phyloP scores from a whole-genome alignment of 495 filamentous ascomycete species.

The Hypoxylon intermedium region DNA sequence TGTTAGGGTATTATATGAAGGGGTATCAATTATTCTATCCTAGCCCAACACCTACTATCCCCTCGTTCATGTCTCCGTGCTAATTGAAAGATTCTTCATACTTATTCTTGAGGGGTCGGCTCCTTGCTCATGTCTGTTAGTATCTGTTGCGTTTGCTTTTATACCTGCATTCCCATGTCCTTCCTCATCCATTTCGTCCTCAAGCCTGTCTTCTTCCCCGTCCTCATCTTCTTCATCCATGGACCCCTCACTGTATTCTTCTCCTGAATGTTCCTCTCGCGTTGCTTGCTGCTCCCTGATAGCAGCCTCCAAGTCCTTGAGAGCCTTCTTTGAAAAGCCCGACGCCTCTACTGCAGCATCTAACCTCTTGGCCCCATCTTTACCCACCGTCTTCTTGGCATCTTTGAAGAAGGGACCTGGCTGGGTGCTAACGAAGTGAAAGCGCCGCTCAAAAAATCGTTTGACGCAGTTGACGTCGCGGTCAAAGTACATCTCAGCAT shows the following conservation, averaged over 20 bases:
- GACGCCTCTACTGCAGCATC: conserved; percentile 92
- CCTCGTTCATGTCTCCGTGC: conserved; percentile 22
- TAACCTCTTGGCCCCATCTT: conserved; percentile 69
- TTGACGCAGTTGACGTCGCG: conserved; percentile 95
- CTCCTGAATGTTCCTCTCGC: conserved; percentile 50
- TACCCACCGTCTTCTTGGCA: conserved; percentile 74
- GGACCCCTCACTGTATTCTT: conserved; percentile 45
- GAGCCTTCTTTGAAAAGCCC: conserved; percentile 95
- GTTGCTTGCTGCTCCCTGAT: conserved; percentile 68
- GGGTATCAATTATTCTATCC: conserved; percentile 24
- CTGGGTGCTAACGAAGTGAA: conserved; percentile 82
- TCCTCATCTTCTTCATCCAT: conserved; percentile 41
- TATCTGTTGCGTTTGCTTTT: conserved; percentile 17
- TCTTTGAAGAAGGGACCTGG: conserved; percentile 86
- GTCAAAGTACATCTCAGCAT: conserved; percentile 95
- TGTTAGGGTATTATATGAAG: conserved; percentile 2
- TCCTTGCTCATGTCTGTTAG: conserved; percentile 2
- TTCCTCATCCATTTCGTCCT: conserved; percentile 11
- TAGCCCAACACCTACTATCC: not conserved
- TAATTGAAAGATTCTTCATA: conserved; percentile 26
- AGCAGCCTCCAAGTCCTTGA: conserved; percentile 87
- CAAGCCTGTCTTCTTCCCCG: conserved; percentile 14
- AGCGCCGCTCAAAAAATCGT: conserved; percentile 86
- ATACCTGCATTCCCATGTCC: conserved; percentile 4
- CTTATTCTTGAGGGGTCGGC: conserved; percentile 7